A percentile compares a stretch with the other conserved stretches of the same genome.
These are phyloP conservation scores for Sporobolomyces phaffii DNA, from an alignment of 768 basidiomycete genomes.

Conservation along the genomic window DNA sequence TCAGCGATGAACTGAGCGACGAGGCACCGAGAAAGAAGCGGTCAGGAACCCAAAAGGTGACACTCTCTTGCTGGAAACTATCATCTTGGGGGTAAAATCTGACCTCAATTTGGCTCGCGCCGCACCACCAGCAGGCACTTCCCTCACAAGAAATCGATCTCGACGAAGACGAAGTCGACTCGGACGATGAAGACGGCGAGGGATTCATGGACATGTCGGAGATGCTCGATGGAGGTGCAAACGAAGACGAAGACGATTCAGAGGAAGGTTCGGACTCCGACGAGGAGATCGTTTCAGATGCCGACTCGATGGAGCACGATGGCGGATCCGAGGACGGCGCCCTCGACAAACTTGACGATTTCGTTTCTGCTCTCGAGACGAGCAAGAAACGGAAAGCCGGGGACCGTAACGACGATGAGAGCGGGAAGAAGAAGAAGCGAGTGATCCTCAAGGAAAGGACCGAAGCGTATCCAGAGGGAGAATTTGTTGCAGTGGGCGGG, in stretches of 20 bases:
- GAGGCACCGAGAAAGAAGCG: slow-evolving; percentile 58
- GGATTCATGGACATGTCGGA: slow-evolving; percentile 48
- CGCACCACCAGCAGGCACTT: not conserved
- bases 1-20: slow-evolving; percentile 50
- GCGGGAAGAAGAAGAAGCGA: slow-evolving; percentile 53
- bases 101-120: too few relatives aligned
- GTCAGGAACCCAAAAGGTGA: slow-evolving; percentile 60
- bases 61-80: slow-evolving; percentile 35
- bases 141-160: slow-evolving; percentile 38
- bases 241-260: slow-evolving; percentile 50
- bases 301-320: slow-evolving; percentile 34
- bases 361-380: slow-evolving; percentile 68
- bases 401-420: slow-evolving; percentile 44
- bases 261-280: slow-evolving; percentile 52
- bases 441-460: slow-evolving; percentile 65
- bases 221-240: slow-evolving; percentile 47
- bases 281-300: slow-evolving; percentile 45
- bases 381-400: slow-evolving; percentile 59
- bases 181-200: slow-evolving; percentile 45
- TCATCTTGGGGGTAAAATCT: too few relatives aligned
- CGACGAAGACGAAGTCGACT: slow-evolving; percentile 46
- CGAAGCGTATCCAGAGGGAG: slow-evolving; percentile 72
- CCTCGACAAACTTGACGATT: slow-evolving; percentile 63
- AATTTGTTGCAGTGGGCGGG: slow-evolving; percentile 54
- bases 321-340: slow-evolving; percentile 46